Evolutionary conservation across 2,329 filamentous ascomycete species (phyloP), one percentile per base, ranked within the genome.

Genomic region (Botryotinia globosa): DNA sequence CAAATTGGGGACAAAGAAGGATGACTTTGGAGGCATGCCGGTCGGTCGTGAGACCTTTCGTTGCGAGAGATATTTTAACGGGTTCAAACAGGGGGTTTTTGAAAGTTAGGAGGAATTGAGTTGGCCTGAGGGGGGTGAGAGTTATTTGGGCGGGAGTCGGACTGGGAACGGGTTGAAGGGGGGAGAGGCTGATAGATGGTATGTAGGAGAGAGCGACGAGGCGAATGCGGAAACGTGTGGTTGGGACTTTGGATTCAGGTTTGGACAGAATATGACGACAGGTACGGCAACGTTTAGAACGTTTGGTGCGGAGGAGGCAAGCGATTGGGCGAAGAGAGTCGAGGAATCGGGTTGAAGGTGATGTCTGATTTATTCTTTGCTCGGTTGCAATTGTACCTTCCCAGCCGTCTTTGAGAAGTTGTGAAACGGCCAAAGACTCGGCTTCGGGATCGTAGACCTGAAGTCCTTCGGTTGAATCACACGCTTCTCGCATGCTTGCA

Each of bases 221-320:
- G 71, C 93, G 92, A 81, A 99, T 98, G 79, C 95, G 92, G 87
- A 96, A 98, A 44, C 94, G 91, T 10, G 92, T 96, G 69, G 92
- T 95, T 64, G 90, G 89, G 45, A 97, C 91, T 82, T 98, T 99
- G 73, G 91, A 89, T 82, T 99, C 96, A 22, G 95, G 96, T 81
- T 97, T 97, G 74, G 94, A 92, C 77, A 99, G 91, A 80, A 98
- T 98, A 83, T 98, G 95, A 20, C 96, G 91, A 83, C 96, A 99
- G 18, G 91, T 88, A 68, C 93, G 92, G 82, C 96, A 99, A 63
- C 96, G 93, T 83, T 98, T 98, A 32, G 94, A 94, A 54, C 95
- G 92, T 80, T 98, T 98, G 0, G 95, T 97, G 72, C 94, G 91
- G 22, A 99, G 88, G 3, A 97, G 87, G 25, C 92, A 91, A 0